Conservation (phyloP, 805 yeast genomes). For the Lipomyces mesembrius region DNA sequence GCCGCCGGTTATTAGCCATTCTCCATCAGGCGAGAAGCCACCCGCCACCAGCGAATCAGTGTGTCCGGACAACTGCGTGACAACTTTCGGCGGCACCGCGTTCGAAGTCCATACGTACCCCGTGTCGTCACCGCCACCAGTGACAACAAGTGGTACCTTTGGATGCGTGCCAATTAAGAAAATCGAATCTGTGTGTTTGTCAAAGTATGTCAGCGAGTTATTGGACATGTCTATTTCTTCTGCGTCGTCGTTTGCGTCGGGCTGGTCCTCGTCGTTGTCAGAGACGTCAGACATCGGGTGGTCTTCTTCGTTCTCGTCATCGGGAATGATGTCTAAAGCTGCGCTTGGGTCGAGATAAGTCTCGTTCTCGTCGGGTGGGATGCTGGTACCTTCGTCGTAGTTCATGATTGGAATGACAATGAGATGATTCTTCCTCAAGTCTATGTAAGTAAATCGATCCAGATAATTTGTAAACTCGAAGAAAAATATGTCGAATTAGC, state of each 20-base stretch:
- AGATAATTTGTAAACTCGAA: background rate
- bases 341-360: constrained; percentile 35
- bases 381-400: background rate
- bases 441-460: background rate
- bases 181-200: constrained; percentile 84
- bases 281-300: constrained; percentile 46
- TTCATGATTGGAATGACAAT: background rate
- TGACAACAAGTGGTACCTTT: constrained; percentile 74
- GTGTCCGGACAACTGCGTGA: constrained; percentile 77
- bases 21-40: constrained; percentile 82
- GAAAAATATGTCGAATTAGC: background rate
- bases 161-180: constrained; percentile 86
- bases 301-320: constrained; percentile 51
- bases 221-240: constrained; percentile 79
- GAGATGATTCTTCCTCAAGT: background rate
- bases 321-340: constrained; percentile 39
- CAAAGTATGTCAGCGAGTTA: constrained; percentile 88
- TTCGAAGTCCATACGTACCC: constrained; percentile 94
- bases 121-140: constrained; percentile 94
- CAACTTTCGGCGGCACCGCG: constrained; percentile 78
- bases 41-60: constrained; percentile 87
- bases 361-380: constrained; percentile 11
- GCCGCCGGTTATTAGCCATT: constrained; percentile 83
- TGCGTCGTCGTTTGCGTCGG: constrained; percentile 50
- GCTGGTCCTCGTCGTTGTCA: constrained; percentile 46